Percentiles rank a stretch among this genome's conserved stretches.
phyloP scores from a whole-genome alignment of 2,329 filamentous ascomycete species.

The Aspergillus luchuensis region DNA sequence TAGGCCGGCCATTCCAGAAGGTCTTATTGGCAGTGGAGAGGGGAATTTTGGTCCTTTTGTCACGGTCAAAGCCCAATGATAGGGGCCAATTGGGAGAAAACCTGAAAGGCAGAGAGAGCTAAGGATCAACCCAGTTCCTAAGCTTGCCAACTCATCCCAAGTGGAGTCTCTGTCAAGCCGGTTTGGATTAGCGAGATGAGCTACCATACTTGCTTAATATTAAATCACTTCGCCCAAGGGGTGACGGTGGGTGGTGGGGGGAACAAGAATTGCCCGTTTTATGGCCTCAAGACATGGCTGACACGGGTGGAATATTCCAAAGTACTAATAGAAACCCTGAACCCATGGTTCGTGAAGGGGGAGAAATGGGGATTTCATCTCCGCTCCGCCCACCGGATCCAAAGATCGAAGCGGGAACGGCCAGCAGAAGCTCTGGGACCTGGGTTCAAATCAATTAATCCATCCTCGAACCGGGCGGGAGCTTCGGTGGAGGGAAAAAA shows the following conservation, averaged over 20 bases:
- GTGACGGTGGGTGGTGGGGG: conserved; percentile 2
- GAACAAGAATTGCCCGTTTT: not conserved
- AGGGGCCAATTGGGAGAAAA: conserved; percentile 9
- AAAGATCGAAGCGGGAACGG: not conserved
- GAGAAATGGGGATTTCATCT: not conserved
- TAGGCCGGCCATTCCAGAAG: conserved; percentile 12
- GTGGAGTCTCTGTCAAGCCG: conserved; percentile 19
- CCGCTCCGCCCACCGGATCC: not conserved
- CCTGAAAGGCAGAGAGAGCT: conserved; percentile 3
- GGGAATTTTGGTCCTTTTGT: conserved; percentile 11
- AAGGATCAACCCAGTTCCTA: conserved; percentile 15
- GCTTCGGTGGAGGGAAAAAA: not conserved
- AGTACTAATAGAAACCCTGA: not conserved
- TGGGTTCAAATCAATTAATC: not conserved
- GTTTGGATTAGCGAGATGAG: conserved; percentile 8
- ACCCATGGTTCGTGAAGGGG: not conserved
- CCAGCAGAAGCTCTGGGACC: not conserved
- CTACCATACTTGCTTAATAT: conserved; percentile 10
- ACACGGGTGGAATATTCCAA: not conserved
- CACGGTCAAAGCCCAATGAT: conserved; percentile 20
- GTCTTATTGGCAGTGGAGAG: conserved; percentile 20
- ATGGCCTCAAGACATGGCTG: not conserved
- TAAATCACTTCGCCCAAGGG: conserved; percentile 6
- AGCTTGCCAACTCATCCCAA: conserved; percentile 24
- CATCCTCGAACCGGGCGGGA: not conserved